Evolutionary conservation across 352 stramenopile species (phyloP), one percentile per base, ranked within the genome.

Genomic region (Phytopythium vexans): DNA sequence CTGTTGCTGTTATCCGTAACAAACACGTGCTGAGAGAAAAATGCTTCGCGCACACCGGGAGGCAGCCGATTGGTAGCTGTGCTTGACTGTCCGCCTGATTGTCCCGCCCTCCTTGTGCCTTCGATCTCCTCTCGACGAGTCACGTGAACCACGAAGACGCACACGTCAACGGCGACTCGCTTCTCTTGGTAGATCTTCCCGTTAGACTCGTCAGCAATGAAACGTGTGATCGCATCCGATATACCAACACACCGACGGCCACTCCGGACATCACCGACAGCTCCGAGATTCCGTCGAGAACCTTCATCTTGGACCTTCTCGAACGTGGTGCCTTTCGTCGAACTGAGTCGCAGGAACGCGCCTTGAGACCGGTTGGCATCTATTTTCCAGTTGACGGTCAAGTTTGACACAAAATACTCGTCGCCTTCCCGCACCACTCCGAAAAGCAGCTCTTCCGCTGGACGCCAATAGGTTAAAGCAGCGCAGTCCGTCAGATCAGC

Each of bases 311-410:
- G 8, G 40, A 71, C 31, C 55, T 68, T 56, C 48, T 81, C 64
- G 52, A 83, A 84, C 3, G 50, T 45, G 33, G 58, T 86, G 32
- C 79, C 68, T 49, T 89, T 91, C 12, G 72, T 88, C 1, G 77
- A 84, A 31, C 77, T 86, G 3, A 91, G 61, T 14, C 70, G 71
- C 27, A 89, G 54, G 32, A 72, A 89, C 8, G 69, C 66, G 41
- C 72, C 66, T 44, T 72, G 70, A 10, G 31, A 41, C 11, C 52
- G 49, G 6, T 64, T 66, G 2, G 66, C 70, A 40, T 75, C 61
- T 6, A 84, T 47, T 50, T 88, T 92, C 78, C 82, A 88, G 35
- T 76, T 88, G 6, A 92, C 63, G 0, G 61, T 78, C 15, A 92
- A 52, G 33, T 70, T 89, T 27, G 61, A 86, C 12, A 66, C 82